These are phyloP conservation scores for Solanum hybrid DNA, from an alignment of 305 asterid genomes.

Conservation along the genomic window DNA sequence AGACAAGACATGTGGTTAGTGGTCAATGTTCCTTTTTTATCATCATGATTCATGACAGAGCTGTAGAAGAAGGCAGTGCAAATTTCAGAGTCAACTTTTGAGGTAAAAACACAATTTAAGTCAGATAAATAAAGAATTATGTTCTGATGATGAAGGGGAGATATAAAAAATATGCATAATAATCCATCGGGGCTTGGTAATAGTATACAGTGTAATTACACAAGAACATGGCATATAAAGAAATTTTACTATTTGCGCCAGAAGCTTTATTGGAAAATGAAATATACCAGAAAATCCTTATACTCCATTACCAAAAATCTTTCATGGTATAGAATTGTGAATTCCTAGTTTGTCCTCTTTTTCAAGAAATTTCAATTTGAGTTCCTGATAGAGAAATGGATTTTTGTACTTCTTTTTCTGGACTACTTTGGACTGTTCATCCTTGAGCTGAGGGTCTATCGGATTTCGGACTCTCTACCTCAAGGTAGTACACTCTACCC, in stretches of 20 bases:
- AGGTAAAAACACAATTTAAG: background rate
- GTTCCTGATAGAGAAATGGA: background rate
- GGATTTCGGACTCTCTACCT: background rate
- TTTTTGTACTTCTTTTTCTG: background rate
- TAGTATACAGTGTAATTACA: background rate
- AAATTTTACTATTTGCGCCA: background rate
- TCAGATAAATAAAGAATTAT: background rate
- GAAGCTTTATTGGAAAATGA: background rate
- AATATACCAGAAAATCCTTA: background rate
- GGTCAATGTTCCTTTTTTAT: background rate
- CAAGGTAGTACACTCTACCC: background rate
- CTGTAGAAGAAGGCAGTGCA: background rate
- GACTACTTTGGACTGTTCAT: background rate
- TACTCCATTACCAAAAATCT: background rate
- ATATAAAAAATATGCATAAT: background rate
- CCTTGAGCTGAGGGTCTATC: background rate
- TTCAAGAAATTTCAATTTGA: background rate
- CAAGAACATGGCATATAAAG: background rate
- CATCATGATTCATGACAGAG: background rate
- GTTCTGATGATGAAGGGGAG: background rate
- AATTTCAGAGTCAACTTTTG: background rate
- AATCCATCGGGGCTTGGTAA: background rate
- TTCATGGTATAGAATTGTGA: background rate
- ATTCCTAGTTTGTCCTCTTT: background rate
- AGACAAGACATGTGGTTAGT: background rate